phyloP scores from a whole-genome alignment of 352 stramenopile genomes.

The Globisporangium takayamanum region DNA sequence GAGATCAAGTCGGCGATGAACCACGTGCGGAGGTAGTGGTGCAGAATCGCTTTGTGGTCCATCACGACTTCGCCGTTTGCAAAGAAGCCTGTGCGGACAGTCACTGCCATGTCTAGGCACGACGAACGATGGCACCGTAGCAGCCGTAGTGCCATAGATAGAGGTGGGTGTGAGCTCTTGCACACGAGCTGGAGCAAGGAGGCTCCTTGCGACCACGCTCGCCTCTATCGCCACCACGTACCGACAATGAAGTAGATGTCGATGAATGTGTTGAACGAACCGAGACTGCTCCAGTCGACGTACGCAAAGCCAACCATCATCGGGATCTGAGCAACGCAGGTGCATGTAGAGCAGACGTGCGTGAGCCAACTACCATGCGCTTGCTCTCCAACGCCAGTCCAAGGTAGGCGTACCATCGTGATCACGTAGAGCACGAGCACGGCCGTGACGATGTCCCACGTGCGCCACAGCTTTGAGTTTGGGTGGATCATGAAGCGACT shows the following conservation, averaged over 20 bases:
- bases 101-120: constrained; percentile 67
- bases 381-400: neutral
- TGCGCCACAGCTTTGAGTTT: constrained; percentile 63
- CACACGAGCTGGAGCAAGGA: neutral
- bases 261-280: constrained; percentile 57
- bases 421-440: constrained; percentile 74
- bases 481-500: constrained; percentile 73
- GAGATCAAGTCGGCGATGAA: constrained; percentile 81
- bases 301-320: constrained; percentile 67
- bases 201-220: neutral
- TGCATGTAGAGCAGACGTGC: neutral
- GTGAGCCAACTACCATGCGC: neutral
- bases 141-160: neutral
- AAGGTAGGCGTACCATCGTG: constrained; percentile 28
- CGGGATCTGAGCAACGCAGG: constrained; percentile 17
- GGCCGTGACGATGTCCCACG: constrained; percentile 72
- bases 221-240: constrained; percentile 3
- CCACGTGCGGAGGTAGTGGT: constrained; percentile 71
- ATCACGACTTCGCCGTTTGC: constrained; percentile 78
- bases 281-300: constrained; percentile 48
- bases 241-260: constrained; percentile 75
- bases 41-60: constrained; percentile 49
- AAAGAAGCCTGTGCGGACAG: constrained; percentile 68
- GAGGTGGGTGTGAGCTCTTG: too few species aligned
- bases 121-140: neutral